Evolutionary conservation across 306 rosid species (phyloP), one percentile per base, ranked within the genome.

Genomic region (Lathyrus aphaca): DNA sequence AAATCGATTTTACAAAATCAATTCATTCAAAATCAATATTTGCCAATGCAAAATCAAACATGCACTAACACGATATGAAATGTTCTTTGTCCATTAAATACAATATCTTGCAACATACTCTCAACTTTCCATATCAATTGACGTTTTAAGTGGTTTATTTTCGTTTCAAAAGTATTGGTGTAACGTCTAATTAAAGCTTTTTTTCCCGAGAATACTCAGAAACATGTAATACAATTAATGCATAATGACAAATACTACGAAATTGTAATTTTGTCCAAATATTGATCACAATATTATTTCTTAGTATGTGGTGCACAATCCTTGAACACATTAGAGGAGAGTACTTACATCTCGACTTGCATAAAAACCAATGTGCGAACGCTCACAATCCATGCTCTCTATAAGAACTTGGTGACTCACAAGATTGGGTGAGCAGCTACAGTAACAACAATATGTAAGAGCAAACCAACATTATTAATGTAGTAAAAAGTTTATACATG

Each of bases 381-480:
- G 82, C 51, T 83, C 84, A 74, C 85, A 80, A 64, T 87, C 99
- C 99, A 94, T 94, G 91, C 97, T 94, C 82, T 94, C 99, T 29
- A 89, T 80, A 19, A 94, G 92, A 69, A 94, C 97, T 94, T 94
- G 99, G 85, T 94, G 77, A 79, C 77, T 86, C 63, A 80, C 85
- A 63, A 94, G 95, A 82, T 94, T 94, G 43, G 99, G 91, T 5
- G 81, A 80, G 82, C 97, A 91, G 86, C 99, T 94, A 76, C 80
- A 83, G 56, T 8, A 62, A 79, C 64, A 77, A 76, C 62, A 82
- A 64, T 83, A 57, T 61, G 77, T 62, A 69, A 49, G 63, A 73
- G 19, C 60, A 82, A 58, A 73, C 42, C 80, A 75, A 67, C 65
- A 77, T 19, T n/a, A n/a, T 40, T 1, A 75, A 49, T 42, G 64